These are phyloP conservation scores for Pisolithus orientalis DNA, from an alignment of 768 basidiomycete genomes.

Conservation along the genomic window DNA sequence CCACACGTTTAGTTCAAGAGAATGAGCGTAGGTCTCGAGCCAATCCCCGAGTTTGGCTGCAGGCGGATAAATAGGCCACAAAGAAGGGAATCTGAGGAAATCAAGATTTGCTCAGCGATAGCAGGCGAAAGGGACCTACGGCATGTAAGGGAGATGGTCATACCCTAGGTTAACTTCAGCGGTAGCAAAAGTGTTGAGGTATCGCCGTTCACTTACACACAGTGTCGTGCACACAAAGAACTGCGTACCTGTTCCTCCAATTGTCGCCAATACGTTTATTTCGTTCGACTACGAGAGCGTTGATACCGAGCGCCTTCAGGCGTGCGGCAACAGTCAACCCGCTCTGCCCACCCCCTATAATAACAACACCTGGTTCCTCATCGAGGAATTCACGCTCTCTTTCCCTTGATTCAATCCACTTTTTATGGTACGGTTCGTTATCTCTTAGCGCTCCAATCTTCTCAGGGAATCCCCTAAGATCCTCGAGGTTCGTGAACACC, in stretches of 20 bases:
- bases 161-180: constrained; percentile 30
- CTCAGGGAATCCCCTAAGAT: constrained; percentile 51
- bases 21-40: constrained; percentile 55
- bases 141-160: constrained; percentile 51
- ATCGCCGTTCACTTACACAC: constrained; percentile 32
- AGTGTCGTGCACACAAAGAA: constrained; percentile 49
- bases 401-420: constrained; percentile 46
- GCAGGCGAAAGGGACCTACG: constrained; percentile 24
- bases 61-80: constrained; percentile 50
- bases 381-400: constrained; percentile 40
- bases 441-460: constrained; percentile 38
- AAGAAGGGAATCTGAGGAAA: constrained; percentile 41
- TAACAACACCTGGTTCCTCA: constrained; percentile 49
- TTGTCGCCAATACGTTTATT: constrained; percentile 48
- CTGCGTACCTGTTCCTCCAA: constrained; percentile 56
- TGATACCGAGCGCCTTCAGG: constrained; percentile 53
- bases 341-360: constrained; percentile 62
- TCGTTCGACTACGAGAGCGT: constrained; percentile 52
- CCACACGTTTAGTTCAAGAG: constrained; percentile 61
- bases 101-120: neutral
- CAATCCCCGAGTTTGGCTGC: constrained; percentile 61
- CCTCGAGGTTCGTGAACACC: constrained; percentile 55
- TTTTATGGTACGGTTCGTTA: constrained; percentile 40
- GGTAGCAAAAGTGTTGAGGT: neutral
- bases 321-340: constrained; percentile 62